Evolutionary conservation across 768 basidiomycete genomes (phyloP).

Genomic region (Russula compacta): DNA sequence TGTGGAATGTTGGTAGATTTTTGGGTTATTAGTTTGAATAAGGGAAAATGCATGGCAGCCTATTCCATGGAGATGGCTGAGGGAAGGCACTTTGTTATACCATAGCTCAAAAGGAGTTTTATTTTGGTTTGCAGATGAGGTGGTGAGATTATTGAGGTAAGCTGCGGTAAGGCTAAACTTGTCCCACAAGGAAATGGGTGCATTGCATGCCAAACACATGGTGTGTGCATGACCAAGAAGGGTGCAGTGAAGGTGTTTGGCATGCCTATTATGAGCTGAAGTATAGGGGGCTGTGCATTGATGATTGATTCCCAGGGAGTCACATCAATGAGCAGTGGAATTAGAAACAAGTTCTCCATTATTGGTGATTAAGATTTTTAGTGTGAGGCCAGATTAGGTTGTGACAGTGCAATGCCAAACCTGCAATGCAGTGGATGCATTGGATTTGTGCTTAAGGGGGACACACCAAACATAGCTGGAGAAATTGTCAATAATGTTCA

Average conservation of each 20-base stretch:
- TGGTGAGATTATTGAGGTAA: neutral
- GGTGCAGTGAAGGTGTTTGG: neutral
- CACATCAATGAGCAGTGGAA: neutral
- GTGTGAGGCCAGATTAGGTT: neutral
- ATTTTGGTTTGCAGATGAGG: too few species aligned
- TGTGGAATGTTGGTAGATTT: too few species aligned
- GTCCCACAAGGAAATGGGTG: neutral
- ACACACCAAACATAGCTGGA: neutral
- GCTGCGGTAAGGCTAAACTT: neutral
- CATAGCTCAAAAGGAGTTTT: neutral
- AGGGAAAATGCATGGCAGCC: too few species aligned
- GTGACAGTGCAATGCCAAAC: neutral
- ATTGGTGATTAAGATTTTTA: neutral
- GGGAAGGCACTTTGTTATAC: neutral
- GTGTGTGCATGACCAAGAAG: neutral
- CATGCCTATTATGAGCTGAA: neutral
- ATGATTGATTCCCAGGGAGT: neutral
- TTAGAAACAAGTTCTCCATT: neutral
- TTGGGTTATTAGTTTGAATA: too few species aligned
- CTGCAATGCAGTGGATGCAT: neutral
- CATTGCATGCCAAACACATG: neutral
- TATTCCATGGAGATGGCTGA: too few species aligned
- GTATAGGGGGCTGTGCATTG: neutral
- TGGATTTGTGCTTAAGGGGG: neutral
- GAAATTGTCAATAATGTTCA: neutral